phyloP scores from a whole-genome alignment of 129 eudicot species.

The Arctium lappa region DNA sequence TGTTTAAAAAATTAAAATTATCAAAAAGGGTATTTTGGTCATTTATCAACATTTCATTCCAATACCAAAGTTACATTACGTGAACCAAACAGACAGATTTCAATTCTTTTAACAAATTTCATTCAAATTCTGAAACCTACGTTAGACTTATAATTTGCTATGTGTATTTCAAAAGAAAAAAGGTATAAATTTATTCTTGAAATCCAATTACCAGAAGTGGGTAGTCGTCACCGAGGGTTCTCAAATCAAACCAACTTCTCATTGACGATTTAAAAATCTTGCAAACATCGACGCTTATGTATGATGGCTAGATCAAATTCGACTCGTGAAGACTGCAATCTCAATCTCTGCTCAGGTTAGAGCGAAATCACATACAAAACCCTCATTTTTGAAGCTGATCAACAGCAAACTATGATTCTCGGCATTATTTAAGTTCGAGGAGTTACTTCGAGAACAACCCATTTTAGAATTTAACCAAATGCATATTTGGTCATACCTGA shows the following conservation, averaged over 20 bases:
- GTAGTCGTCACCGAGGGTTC: not conserved
- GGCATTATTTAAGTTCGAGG: not conserved
- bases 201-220: not conserved
- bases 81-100: too few species aligned
- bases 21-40: too few species aligned
- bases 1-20: too few species aligned
- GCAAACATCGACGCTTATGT: not conserved
- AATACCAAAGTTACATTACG: too few species aligned
- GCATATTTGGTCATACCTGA: not conserved
- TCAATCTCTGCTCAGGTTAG: slow-evolving; percentile 19
- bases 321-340: not conserved
- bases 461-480: not conserved
- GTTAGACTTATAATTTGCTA: too few species aligned
- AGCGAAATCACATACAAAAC: not conserved
- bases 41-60: too few species aligned
- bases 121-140: too few species aligned
- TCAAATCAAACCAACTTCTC: not conserved
- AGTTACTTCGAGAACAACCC: not conserved
- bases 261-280: not conserved
- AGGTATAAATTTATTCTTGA: not conserved
- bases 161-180: too few species aligned
- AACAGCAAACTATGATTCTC: not conserved
- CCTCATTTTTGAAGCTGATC: not conserved
- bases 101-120: too few species aligned
- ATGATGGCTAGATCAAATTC: slow-evolving; percentile 9